phyloP scores from a whole-genome alignment of 208 protist species.

The Crithidia expoeki region DNA sequence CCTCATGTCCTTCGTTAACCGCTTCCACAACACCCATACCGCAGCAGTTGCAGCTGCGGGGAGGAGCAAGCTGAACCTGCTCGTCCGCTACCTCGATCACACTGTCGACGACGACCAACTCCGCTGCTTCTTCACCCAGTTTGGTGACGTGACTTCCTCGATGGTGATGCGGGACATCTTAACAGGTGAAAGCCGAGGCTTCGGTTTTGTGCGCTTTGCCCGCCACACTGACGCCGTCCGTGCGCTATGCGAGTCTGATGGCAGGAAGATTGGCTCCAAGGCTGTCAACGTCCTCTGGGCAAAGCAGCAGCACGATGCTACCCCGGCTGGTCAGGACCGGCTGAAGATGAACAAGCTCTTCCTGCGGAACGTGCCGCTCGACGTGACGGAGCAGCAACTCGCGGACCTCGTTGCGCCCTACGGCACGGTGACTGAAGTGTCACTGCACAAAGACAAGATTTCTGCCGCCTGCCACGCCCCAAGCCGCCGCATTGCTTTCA shows the following conservation, averaged over 20 bases:
- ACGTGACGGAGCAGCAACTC: slow-evolving; percentile 40
- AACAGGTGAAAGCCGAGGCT: slow-evolving; percentile 51
- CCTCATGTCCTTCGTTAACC: neutral
- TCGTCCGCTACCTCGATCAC: slow-evolving; percentile 42
- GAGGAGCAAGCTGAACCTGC: slow-evolving; percentile 36
- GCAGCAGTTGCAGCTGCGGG: neutral
- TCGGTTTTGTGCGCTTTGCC: slow-evolving; percentile 52
- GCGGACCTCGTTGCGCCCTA: slow-evolving; percentile 41
- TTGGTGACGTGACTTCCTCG: slow-evolving; percentile 41
- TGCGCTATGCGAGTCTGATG: slow-evolving; percentile 33
- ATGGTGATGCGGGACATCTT: slow-evolving; percentile 69
- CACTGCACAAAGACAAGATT: slow-evolving; percentile 74
- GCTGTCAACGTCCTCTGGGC: slow-evolving; percentile 76
- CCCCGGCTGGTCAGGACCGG: slow-evolving; percentile 66
- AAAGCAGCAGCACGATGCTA: slow-evolving; percentile 64
- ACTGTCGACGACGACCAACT: slow-evolving; percentile 43
- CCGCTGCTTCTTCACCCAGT: slow-evolving; percentile 32
- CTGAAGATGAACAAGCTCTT: slow-evolving; percentile 83
- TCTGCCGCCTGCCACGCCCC: slow-evolving; percentile 24
- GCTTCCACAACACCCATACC: neutral
- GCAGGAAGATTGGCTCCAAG: slow-evolving; percentile 31
- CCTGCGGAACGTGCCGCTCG: slow-evolving; percentile 78
- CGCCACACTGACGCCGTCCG: slow-evolving; percentile 31
- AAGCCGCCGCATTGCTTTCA: slow-evolving; percentile 41
- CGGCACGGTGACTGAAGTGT: slow-evolving; percentile 56